Conservation (phyloP, 352 stramenopile species). For the Thraustochytrium striatum region DNA sequence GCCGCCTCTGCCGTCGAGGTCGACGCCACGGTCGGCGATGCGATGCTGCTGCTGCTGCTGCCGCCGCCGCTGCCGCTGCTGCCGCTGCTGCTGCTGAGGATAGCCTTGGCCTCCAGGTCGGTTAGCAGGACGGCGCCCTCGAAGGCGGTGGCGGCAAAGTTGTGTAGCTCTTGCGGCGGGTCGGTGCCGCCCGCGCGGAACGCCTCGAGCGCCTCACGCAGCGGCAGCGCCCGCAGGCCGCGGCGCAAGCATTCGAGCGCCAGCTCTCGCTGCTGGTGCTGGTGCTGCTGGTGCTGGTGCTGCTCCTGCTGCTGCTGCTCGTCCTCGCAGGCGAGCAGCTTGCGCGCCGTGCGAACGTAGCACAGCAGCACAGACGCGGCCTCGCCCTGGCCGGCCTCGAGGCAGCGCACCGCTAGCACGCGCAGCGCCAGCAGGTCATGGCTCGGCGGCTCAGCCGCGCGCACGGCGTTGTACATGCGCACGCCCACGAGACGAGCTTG, state of each 20-base stretch:
- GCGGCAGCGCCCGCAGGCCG: neutral
- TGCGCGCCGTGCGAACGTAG: conserved; percentile 40
- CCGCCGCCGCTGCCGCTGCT: no score
- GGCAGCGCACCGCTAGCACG: conserved; percentile 9
- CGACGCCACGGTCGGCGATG: no score
- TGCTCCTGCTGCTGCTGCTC: neutral
- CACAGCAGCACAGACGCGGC: neutral
- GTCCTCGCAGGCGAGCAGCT: neutral
- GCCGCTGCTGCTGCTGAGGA: no score
- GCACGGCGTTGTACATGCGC: conserved; percentile 30
- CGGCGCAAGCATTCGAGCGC: neutral
- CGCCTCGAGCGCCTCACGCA: neutral
- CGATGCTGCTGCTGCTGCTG: no score
- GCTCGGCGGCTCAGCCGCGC: neutral
- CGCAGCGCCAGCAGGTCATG: neutral
- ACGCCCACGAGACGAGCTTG: neutral
- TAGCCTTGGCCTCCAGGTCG: neutral
- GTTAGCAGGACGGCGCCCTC: conserved; percentile 5
- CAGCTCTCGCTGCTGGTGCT: neutral
- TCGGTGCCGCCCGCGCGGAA: neutral
- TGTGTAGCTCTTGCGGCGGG: neutral
- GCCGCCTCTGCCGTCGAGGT: no score
- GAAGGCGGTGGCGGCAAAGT: conserved; percentile 23
- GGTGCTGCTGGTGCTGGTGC: neutral
- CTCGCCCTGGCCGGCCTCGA: neutral